These are phyloP conservation scores for Vanderwaltozyma polyspora DNA, from an alignment of 805 yeast genomes.

Conservation along the genomic window DNA sequence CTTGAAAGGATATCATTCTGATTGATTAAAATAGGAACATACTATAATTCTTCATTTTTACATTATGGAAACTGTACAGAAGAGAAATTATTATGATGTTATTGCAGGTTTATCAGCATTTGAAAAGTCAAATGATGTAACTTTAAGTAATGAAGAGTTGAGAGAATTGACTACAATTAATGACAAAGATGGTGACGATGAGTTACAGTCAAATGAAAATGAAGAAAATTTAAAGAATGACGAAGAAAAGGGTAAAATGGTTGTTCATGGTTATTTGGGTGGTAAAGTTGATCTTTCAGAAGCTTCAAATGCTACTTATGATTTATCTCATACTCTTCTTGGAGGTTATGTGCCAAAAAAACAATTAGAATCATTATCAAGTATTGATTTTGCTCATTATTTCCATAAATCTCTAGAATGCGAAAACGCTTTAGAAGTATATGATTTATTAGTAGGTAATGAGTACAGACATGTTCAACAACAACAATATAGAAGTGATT, in stretches of 20 bases:
- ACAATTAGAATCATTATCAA: conserved; percentile 23
- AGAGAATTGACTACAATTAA: conserved; percentile 20
- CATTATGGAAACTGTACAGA: conserved; percentile 2
- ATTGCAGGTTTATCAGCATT: conserved; percentile 24
- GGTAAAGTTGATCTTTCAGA: conserved; percentile 19
- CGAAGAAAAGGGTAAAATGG: conserved; percentile 6
- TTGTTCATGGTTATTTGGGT: conserved; percentile 25
- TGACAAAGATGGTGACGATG: conserved; percentile 12
- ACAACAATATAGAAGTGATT: conserved; percentile 1
- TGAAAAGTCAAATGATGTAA: conserved; percentile 22
- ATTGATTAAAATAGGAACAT: too few relatives aligned
- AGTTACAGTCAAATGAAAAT: conserved; percentile 12
- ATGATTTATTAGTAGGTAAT: conserved; percentile 15
- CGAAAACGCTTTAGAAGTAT: conserved; percentile 19
- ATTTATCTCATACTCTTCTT: conserved; percentile 21
- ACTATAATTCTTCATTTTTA: too few relatives aligned
- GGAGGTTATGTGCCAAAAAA: conserved; percentile 26
- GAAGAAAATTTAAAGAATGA: conserved; percentile 4
- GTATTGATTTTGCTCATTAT: conserved; percentile 25
- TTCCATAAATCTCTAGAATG: conserved; percentile 23
- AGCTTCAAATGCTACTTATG: conserved; percentile 17
- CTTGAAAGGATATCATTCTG: too few relatives aligned
- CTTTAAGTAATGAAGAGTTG: conserved; percentile 17
- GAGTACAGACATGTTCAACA: conserved; percentile 5
- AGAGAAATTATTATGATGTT: conserved; percentile 21